These are phyloP conservation scores for Parmelia sp. DNA, from an alignment of 495 filamentous ascomycete genomes.

Conservation along the genomic window DNA sequence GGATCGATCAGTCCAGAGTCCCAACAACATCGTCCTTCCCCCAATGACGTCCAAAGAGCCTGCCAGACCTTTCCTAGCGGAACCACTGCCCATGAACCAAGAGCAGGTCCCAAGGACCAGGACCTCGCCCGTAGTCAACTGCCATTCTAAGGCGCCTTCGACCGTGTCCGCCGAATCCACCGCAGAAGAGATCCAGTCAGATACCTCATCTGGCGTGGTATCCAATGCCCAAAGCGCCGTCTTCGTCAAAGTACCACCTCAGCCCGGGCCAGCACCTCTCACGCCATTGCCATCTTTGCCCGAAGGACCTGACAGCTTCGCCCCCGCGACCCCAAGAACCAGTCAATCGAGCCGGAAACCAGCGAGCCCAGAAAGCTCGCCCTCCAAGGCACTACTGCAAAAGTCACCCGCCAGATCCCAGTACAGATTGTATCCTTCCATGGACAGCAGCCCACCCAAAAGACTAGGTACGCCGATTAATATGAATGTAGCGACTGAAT, in stretches of 20 bases:
- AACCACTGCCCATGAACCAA: neutral
- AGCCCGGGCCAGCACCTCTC: constrained; percentile 36
- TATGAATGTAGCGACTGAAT: neutral
- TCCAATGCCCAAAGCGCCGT: constrained; percentile 21
- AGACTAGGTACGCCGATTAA: constrained; percentile 11
- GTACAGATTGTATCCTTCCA: constrained; percentile 9
- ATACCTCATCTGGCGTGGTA: constrained; percentile 20
- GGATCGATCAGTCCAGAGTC: neutral
- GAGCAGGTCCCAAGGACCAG: neutral
- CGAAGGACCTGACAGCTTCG: constrained; percentile 24
- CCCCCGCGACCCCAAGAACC: constrained; percentile 10
- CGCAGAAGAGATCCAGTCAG: constrained; percentile 16
- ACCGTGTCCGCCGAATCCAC: constrained; percentile 17
- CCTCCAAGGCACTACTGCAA: constrained; percentile 12
- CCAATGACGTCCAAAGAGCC: neutral
- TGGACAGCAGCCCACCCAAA: constrained; percentile 8
- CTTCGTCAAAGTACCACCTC: constrained; percentile 23
- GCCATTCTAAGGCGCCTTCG: constrained; percentile 18
- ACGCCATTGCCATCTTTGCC: constrained; percentile 36
- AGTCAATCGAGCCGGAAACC: constrained; percentile 3
- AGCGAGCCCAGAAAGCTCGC: constrained; percentile 16
- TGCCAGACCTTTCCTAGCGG: neutral
- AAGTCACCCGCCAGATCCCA: constrained; percentile 15
- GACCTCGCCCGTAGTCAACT: constrained; percentile 2
- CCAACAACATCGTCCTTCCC: neutral